Percentiles rank a stretch among this genome's conserved stretches.
Conservation (phyloP, 495 filamentous ascomycete genomes). For the Parathielavia appendiculata region DNA sequence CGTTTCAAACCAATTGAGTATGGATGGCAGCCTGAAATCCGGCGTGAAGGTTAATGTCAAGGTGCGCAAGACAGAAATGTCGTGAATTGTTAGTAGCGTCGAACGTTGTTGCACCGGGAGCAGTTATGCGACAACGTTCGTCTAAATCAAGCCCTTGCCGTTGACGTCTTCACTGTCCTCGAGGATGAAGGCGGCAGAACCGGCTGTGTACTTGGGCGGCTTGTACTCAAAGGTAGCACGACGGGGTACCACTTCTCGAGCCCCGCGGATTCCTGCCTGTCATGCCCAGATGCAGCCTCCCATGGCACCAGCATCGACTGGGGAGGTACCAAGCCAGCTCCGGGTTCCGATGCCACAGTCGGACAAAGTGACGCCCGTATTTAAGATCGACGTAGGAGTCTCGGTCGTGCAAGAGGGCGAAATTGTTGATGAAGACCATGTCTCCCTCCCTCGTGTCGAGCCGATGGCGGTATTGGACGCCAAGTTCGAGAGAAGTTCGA, state of each 20-base stretch:
- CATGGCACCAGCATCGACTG: constrained; percentile 39
- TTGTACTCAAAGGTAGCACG: constrained; percentile 38
- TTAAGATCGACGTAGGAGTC: constrained; percentile 42
- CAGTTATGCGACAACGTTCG: no score
- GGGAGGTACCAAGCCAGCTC: constrained; percentile 37
- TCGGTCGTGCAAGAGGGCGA: constrained; percentile 54
- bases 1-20: no score
- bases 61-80: no score
- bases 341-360: constrained; percentile 48
- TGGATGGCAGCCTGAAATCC: no score
- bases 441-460: constrained; percentile 54
- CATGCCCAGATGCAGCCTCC: constrained; percentile 39
- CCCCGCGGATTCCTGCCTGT: constrained; percentile 14
- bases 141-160: background rate
- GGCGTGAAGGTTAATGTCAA: no score
- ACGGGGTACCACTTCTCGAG: constrained; percentile 34
- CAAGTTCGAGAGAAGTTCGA: constrained; percentile 30
- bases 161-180: constrained; percentile 34
- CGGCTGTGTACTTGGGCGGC: constrained; percentile 40
- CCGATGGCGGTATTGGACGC: constrained; percentile 32
- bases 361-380: constrained; percentile 42
- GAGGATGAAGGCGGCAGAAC: constrained; percentile 42
- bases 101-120: no score
- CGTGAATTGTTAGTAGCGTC: no score
- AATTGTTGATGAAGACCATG: constrained; percentile 60